A percentile compares a stretch with the other conserved stretches of the same genome.
phyloP scores from a whole-genome alignment of 2,329 filamentous ascomycete species.

The Aspergillus nomiae region DNA sequence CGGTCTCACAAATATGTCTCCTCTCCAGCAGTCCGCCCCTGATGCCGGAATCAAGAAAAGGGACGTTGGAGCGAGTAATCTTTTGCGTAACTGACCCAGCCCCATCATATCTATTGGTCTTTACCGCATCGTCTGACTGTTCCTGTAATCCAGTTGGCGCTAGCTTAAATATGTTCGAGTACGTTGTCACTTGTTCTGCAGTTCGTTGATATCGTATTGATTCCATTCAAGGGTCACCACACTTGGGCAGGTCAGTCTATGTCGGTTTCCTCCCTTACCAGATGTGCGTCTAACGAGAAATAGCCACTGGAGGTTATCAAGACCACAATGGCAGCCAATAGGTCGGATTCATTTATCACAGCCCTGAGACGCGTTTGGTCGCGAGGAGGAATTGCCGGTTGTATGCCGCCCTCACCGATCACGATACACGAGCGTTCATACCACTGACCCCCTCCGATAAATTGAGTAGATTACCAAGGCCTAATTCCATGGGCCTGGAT shows the following conservation, averaged over 20 bases:
- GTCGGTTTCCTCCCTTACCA: not conserved
- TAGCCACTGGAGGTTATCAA: not conserved
- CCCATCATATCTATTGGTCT: too few species aligned
- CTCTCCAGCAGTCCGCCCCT: not conserved
- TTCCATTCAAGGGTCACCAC: not conserved
- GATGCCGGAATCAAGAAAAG: not conserved
- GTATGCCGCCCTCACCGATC: not conserved
- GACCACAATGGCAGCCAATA: not conserved
- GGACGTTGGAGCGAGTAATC: not conserved
- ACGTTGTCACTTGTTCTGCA: not conserved
- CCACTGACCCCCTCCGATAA: not conserved
- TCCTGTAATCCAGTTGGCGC: not conserved
- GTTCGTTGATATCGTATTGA: not conserved
- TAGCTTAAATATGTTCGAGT: not conserved
- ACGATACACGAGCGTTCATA: not conserved
- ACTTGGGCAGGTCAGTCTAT: not conserved
- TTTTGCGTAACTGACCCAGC: not conserved
- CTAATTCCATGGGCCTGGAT: conserved; percentile 96
- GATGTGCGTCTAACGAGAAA: accelerated
- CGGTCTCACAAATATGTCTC: not conserved
- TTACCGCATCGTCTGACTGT: not conserved
- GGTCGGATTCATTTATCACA: not conserved
- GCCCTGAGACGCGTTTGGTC: not conserved
- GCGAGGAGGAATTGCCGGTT: not conserved
- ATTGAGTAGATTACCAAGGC: conserved; percentile 81